Evolutionary conservation across 192 early-diverging fungal species (phyloP).

Genomic region (Tieghemiomyces parasiticus): DNA sequence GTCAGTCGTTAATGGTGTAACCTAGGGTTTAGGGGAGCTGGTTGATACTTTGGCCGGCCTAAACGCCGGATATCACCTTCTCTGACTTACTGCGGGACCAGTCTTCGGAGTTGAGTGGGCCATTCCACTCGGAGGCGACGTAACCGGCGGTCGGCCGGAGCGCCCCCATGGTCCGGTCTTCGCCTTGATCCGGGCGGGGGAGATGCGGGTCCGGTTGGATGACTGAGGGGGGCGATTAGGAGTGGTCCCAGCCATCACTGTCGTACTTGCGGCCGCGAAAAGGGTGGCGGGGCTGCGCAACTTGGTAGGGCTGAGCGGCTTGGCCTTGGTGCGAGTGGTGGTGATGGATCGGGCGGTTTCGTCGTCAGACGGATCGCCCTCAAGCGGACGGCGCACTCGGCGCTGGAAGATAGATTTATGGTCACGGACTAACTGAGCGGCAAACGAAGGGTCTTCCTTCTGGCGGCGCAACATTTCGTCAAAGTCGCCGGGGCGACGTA

Average conservation of each 20-base stretch:
- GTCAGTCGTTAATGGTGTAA: no score
- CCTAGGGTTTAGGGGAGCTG: no score
- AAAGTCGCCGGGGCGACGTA: slow-evolving; percentile 2
- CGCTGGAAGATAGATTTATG: not conserved
- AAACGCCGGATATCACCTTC: no score
- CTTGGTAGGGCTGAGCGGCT: not conserved
- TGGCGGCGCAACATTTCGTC: slow-evolving; percentile 3
- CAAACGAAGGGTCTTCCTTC: slow-evolving; percentile 6
- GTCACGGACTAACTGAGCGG: slow-evolving; percentile 3
- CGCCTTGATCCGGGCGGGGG: not conserved
- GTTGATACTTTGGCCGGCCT: no score
- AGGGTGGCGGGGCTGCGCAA: not conserved
- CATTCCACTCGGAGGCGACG: no score
- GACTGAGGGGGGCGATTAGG: not conserved
- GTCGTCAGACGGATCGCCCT: slow-evolving; percentile 6
- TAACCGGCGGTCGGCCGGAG: no score
- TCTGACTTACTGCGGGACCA: no score
- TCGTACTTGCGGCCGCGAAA: not conserved
- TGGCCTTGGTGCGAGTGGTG: not conserved
- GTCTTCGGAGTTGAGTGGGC: no score
- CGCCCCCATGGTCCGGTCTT: no score
- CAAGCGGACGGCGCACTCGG: slow-evolving; percentile 3
- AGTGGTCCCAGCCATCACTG: no score
- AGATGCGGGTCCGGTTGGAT: not conserved
- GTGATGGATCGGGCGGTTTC: not conserved